phyloP scores from a whole-genome alignment of 2,329 filamentous ascomycete species.

The Ilyonectria mors-panacis region DNA sequence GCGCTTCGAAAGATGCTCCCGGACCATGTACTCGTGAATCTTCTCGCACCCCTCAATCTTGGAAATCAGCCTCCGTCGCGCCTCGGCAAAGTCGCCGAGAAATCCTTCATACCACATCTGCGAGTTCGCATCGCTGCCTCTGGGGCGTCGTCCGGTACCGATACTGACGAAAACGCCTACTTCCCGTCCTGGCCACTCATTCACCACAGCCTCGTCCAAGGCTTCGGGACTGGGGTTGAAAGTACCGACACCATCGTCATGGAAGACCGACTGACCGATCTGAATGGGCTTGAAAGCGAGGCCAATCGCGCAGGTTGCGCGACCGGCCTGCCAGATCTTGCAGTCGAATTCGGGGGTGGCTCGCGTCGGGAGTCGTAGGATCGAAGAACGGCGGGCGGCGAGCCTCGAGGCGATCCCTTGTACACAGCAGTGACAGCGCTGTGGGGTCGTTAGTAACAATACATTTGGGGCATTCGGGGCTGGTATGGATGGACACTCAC shows the following conservation, averaged over 20 bases:
- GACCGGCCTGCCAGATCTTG: constrained; percentile 96
- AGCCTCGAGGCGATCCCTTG: constrained; percentile 81
- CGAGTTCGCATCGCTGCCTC: constrained; percentile 75
- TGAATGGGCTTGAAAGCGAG: constrained; percentile 96
- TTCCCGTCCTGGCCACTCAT: constrained; percentile 96
- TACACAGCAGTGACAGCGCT: constrained; percentile 94
- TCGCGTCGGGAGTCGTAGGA: constrained; percentile 97
- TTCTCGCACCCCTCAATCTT: constrained; percentile 97
- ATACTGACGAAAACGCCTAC: constrained; percentile 93
- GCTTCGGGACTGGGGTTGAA: constrained; percentile 92
- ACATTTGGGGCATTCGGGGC: background rate
- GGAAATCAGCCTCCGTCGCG: constrained; percentile 83
- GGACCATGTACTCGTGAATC: constrained; percentile 89
- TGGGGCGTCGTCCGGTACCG: constrained; percentile 89
- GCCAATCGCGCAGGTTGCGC: constrained; percentile 92
- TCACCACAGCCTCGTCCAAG: constrained; percentile 90
- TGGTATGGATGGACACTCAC: constrained; percentile 68
- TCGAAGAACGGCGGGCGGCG: constrained; percentile 81
- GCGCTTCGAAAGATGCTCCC: constrained; percentile 81
- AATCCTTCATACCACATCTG: constrained; percentile 96
- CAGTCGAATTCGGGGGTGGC: constrained; percentile 91
- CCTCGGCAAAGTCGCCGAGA: constrained; percentile 92
- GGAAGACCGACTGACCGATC: constrained; percentile 93
- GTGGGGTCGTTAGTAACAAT: constrained; percentile 32
- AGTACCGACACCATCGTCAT: constrained; percentile 91